Percentiles rank a stretch among this genome's conserved stretches.
phyloP scores from a whole-genome alignment of 1,284 basidiomycete genomes.

The Moniliella sp. region DNA sequence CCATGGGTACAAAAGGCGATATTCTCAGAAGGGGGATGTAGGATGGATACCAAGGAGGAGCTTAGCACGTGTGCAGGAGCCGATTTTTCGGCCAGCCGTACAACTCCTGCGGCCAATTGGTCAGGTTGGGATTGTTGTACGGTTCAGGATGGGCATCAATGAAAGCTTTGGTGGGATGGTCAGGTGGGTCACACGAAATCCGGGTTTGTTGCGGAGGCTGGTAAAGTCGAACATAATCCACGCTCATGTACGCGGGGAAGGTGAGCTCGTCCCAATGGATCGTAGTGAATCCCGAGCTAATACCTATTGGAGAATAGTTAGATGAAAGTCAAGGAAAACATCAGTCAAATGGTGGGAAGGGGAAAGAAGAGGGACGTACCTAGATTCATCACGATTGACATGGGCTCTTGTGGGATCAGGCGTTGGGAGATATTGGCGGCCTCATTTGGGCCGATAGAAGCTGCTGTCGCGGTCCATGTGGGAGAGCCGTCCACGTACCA shows the following conservation, averaged over 20 bases:
- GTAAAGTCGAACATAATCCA: slow-evolving; percentile 31
- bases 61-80: slow-evolving; percentile 11
- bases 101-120: slow-evolving; percentile 15
- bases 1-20: too few relatives aligned
- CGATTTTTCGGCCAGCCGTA: slow-evolving; percentile 7
- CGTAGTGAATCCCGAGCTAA: slow-evolving; percentile 1
- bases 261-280: too few relatives aligned
- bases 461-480: slow-evolving; percentile 11
- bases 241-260: slow-evolving; percentile 36
- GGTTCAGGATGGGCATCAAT: slow-evolving; percentile 19
- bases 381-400: slow-evolving; percentile 6
- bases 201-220: slow-evolving; percentile 9
- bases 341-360: too few relatives aligned
- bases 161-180: slow-evolving; percentile 22
- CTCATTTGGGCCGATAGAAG: slow-evolving; percentile 7
- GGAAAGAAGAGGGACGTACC: slow-evolving; percentile 26
- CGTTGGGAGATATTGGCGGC: slow-evolving; percentile 15
- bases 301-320: too few relatives aligned
- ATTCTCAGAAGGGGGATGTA: too few relatives aligned
- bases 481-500: slow-evolving; percentile 7
- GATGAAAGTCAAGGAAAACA: too few relatives aligned
- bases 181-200: slow-evolving; percentile 18
- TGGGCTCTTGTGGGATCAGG: slow-evolving; percentile 11
- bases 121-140: slow-evolving; percentile 27
- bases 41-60: too few relatives aligned